Base-by-base conservation (phyloP, 305 asterid genomes). In the Euphrasia arctica region DNA sequence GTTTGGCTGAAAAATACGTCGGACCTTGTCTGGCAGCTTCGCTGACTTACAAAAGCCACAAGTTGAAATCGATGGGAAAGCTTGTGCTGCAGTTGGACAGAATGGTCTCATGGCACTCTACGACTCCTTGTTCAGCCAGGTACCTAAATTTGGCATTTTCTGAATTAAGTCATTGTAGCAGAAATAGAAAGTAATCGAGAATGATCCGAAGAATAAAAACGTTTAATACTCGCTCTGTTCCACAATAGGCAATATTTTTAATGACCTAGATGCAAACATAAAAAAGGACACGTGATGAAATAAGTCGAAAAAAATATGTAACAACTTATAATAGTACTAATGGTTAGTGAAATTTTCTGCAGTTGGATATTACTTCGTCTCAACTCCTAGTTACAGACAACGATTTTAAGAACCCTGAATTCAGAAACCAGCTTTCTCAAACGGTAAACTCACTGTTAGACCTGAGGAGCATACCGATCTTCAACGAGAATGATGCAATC, bases 51-150 rank as follows among this genome's bases (percentile, higher is more conserved):
- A 85, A 68, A 85, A 85, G 43, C 93, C 93, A 27, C 92, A 85
- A 76, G 76, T 79, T 9, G 92, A 85, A 64, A 70, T 82, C 45
- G 82, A 85, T 74, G 92, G 89, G 58, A 85, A 85, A 73, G 89
- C 92, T 0, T 85, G 89, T 77, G 92, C 92, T 28, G 92, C 87
- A 14, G 92, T 85, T 56, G 92, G 92, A 50, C 92, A 85, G 60
- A 85, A 85, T 69, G 89, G 92, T 69, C 89, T 85, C 14, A 83
- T 85, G 93, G 93, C 87, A 7, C 69, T 85, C 18, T 85, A 85
- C 65, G 93, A 85, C 75, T 79, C 77, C 54, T 69, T 83, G 63
- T 85, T 85, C 63, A 80, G 83, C 64, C 93, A 85, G 93, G 93
- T 85, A 61, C 43, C 43, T 39, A 7, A 39, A 39, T 39, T 39